Conservation (phyloP, 768 basidiomycete genomes). For the Hydnomerulius pinastri region DNA sequence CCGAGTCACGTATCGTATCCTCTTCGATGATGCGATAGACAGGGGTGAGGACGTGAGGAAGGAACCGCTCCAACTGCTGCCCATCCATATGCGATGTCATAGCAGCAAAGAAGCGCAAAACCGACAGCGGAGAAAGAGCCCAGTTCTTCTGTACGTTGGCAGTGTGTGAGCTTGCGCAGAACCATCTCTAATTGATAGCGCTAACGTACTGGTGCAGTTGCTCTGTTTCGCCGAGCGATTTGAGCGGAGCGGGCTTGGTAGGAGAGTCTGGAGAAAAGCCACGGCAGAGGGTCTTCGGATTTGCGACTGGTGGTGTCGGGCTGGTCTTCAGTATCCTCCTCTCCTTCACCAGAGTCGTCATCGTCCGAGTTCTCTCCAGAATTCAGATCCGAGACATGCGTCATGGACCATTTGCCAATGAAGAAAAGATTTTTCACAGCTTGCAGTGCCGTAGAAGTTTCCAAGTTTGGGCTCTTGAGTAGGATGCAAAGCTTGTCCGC, state of each 20-base stretch:
- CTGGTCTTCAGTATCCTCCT: constrained; percentile 27
- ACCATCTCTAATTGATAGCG: not conserved
- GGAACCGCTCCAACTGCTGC: constrained; percentile 59
- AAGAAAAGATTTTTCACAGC: constrained; percentile 93
- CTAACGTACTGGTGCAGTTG: constrained; percentile 45
- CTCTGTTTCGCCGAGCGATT: constrained; percentile 63
- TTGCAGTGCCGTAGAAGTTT: constrained; percentile 73
- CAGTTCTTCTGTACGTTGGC: constrained; percentile 63
- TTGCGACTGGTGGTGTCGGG: constrained; percentile 5
- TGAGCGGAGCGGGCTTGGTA: constrained; percentile 81
- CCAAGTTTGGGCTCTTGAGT: constrained; percentile 79
- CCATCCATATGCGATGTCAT: constrained; percentile 75
- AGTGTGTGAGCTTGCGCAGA: constrained; percentile 1
- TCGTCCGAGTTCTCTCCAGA: constrained; percentile 24
- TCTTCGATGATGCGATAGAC: constrained; percentile 88
- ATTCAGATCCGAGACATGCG: constrained; percentile 33
- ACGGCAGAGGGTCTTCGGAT: constrained; percentile 63
- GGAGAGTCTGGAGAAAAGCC: constrained; percentile 94
- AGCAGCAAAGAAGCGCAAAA: constrained; percentile 92
- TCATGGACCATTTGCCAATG: constrained; percentile 81
- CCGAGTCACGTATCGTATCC: constrained; percentile 73
- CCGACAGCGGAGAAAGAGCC: constrained; percentile 77
- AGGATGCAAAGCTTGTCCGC: constrained; percentile 75
- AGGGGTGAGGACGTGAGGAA: constrained; percentile 85
- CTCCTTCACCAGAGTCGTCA: constrained; percentile 31